These are phyloP conservation scores for Aspergillus wentii DNA, from an alignment of 495 filamentous ascomycete species.

Conservation along the genomic window DNA sequence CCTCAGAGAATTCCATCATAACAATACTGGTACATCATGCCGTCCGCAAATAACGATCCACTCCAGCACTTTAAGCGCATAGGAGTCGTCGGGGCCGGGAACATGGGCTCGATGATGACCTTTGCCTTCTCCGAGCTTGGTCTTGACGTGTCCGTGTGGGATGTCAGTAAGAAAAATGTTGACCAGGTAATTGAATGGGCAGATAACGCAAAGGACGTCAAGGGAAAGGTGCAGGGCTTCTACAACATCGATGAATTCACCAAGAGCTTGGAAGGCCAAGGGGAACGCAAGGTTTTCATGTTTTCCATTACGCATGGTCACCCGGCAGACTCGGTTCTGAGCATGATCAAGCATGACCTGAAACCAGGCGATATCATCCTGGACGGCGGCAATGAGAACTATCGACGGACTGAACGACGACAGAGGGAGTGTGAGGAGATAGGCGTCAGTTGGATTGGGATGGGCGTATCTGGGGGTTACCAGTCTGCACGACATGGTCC, in stretches of 20 bases:
- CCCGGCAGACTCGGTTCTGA: constrained; percentile 62
- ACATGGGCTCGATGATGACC: constrained; percentile 64
- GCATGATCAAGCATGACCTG: constrained; percentile 50
- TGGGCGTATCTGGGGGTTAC: constrained; percentile 67
- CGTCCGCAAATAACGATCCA: constrained; percentile 4
- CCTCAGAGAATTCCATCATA: too few relatives aligned
- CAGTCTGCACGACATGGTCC: constrained; percentile 62
- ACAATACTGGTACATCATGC: constrained; percentile 22
- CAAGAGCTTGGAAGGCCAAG: constrained; percentile 30
- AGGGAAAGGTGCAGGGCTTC: constrained; percentile 31
- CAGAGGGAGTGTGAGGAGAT: constrained; percentile 51
- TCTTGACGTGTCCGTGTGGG: constrained; percentile 56
- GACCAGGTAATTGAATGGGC: constrained; percentile 27
- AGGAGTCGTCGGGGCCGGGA: constrained; percentile 60
- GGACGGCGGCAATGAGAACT: constrained; percentile 70
- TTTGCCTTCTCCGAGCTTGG: constrained; percentile 60
- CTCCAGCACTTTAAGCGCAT: constrained; percentile 40
- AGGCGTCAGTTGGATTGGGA: constrained; percentile 60
- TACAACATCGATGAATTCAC: constrained; percentile 35
- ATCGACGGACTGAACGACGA: constrained; percentile 58
- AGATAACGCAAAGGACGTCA: constrained; percentile 14
- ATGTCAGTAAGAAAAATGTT: constrained; percentile 47
- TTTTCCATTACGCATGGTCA: constrained; percentile 67
- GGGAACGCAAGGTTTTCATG: constrained; percentile 47
- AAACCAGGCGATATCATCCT: constrained; percentile 64